Evolutionary conservation across 495 filamentous ascomycete genomes (phyloP).

Genomic region (Cairneyella variabilis): DNA sequence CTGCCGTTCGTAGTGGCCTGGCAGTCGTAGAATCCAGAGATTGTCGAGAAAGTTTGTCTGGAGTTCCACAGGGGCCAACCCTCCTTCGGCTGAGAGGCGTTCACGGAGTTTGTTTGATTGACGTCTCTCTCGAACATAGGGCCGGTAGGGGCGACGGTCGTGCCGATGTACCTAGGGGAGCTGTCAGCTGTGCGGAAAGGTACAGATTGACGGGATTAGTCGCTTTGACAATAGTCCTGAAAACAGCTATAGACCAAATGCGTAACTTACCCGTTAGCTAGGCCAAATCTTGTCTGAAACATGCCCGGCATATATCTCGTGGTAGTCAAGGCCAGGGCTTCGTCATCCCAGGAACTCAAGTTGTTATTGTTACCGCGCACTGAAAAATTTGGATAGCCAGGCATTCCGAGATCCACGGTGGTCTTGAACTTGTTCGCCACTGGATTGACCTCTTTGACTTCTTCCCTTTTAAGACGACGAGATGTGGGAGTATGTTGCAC

Average conservation of each 20-base stretch:
- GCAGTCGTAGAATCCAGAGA: conserved; percentile 65
- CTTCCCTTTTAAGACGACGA: too few species aligned
- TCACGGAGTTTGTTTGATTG: conserved; percentile 18
- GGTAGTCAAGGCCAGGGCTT: conserved; percentile 54
- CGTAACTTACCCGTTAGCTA: conserved; percentile 45
- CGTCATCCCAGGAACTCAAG: conserved; percentile 51
- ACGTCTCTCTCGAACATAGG: conserved; percentile 64
- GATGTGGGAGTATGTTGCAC: too few species aligned
- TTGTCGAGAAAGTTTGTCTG: conserved; percentile 65
- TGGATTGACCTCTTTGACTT: conserved; percentile 9
- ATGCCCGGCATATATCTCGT: conserved; percentile 51
- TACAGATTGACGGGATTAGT: too few species aligned
- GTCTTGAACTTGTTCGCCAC: conserved; percentile 6
- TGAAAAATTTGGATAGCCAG: background rate
- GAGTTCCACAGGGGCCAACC: conserved; percentile 68
- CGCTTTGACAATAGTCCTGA: too few species aligned
- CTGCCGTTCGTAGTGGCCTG: conserved; percentile 55
- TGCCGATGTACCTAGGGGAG: conserved; percentile 33
- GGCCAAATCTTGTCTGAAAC: conserved; percentile 55
- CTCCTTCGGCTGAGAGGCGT: conserved; percentile 46
- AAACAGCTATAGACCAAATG: too few species aligned
- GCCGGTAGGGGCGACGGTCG: conserved; percentile 51
- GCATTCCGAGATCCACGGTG: background rate
- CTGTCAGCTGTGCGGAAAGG: too few species aligned
- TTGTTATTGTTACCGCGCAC: background rate